Evolutionary conservation across 1,284 basidiomycete species (phyloP).

Genomic region (Rhodotorula sp.): DNA sequence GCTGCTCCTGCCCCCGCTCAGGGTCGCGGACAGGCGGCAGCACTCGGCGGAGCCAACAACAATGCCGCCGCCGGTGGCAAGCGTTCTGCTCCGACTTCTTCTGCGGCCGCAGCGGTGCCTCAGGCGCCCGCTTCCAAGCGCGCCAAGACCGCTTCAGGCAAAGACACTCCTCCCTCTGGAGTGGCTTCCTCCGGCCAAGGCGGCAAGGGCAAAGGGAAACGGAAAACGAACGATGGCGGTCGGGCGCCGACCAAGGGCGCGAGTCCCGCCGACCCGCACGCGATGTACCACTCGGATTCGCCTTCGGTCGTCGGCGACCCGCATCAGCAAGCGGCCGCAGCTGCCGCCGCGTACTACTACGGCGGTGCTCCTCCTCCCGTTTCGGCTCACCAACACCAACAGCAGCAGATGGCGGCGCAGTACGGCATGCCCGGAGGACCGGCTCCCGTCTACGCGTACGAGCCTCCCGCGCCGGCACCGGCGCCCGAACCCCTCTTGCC

Average conservation of each 20-base stretch:
- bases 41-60: too few relatives aligned
- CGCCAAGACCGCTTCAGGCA: slow-evolving; percentile 6
- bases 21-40: neutral
- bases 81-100: slow-evolving; percentile 13
- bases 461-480: slow-evolving; percentile 35
- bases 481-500: slow-evolving; percentile 37
- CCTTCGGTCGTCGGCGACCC: slow-evolving; percentile 4
- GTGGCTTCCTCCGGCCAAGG: neutral
- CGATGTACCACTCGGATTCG: slow-evolving; percentile 22
- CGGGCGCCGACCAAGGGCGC: slow-evolving; percentile 11
- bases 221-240: slow-evolving; percentile 19
- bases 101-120: slow-evolving; percentile 1
- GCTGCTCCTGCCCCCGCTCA: neutral
- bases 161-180: neutral
- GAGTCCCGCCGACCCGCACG: slow-evolving; percentile 21
- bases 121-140: slow-evolving; percentile 11
- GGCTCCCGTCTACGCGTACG: slow-evolving; percentile 35
- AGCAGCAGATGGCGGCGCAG: neutral
- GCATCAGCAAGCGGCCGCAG: slow-evolving; percentile 1
- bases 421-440: slow-evolving; percentile 11
- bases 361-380: slow-evolving; percentile 2
- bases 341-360: slow-evolving; percentile 10
- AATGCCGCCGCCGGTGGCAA: neutral
- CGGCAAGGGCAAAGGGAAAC: slow-evolving; percentile 29
- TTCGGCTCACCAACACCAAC: neutral